Evolutionary conservation across 345 rosid species (phyloP).

Genomic region (Citrus australasica): DNA sequence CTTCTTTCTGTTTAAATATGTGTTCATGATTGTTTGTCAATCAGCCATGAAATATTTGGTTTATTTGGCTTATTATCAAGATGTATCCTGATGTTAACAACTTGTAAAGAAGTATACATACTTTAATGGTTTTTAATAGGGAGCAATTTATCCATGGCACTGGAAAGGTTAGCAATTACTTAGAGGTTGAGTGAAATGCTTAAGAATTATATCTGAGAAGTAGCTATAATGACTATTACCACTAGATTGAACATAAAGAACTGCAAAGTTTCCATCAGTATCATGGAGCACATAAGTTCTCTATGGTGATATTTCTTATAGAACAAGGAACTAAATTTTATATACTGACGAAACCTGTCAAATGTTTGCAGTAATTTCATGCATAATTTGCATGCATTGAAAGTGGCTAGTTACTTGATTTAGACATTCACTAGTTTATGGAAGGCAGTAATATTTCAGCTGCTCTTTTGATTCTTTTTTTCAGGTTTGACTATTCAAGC

Average conservation of each 20-base stretch:
- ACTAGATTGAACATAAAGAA: not conserved
- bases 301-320: not conserved
- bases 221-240: not conserved
- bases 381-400: not conserved
- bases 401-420: not conserved
- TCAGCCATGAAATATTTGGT: not conserved
- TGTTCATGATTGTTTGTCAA: not conserved
- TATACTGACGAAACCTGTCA: not conserved
- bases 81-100: not conserved
- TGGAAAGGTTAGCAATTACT: not conserved
- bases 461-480: not conserved
- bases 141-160: not conserved
- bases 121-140: not conserved
- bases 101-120: not conserved
- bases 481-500: conserved; percentile 98
- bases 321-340: too few species aligned
- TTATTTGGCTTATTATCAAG: not conserved
- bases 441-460: not conserved
- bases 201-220: not conserved
- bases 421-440: not conserved
- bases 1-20: not conserved
- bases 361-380: not conserved
- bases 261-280: not conserved
- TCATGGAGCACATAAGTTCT: not conserved
- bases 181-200: not conserved